Percentiles rank a stretch among this genome's conserved stretches.
Conservation (phyloP, 768 basidiomycete genomes). For the Boletus rufocinnamomeus region DNA sequence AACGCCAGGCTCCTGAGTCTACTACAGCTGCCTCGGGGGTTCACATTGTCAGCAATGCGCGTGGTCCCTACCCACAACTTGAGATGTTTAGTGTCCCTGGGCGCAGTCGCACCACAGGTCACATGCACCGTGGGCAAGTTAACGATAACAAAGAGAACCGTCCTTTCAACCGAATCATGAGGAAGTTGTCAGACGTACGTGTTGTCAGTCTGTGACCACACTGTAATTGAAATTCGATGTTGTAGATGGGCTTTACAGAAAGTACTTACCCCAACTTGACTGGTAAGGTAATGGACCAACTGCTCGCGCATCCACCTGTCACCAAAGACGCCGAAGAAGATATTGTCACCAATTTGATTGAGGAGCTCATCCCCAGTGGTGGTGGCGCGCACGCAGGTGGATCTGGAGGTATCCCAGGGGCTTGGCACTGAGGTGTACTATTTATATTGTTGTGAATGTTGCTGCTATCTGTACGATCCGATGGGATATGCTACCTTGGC, state of each 20-base stretch:
- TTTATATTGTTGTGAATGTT: constrained; percentile 1
- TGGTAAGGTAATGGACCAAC: constrained; percentile 49
- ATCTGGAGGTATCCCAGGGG: constrained; percentile 43
- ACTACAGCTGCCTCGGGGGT: constrained; percentile 22
- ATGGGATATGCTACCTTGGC: neutral
- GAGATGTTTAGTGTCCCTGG: constrained; percentile 65
- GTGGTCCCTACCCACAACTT: constrained; percentile 59
- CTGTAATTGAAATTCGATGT: constrained; percentile 13
- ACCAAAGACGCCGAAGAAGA: constrained; percentile 64
- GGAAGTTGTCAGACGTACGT: constrained; percentile 65
- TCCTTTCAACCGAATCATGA: constrained; percentile 52
- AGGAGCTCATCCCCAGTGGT: constrained; percentile 53
- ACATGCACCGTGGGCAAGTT: constrained; percentile 24
- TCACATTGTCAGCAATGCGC: constrained; percentile 64
- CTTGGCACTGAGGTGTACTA: constrained; percentile 41
- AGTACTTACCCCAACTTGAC: constrained; percentile 53
- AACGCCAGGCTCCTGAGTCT: constrained; percentile 20
- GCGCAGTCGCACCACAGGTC: constrained; percentile 36
- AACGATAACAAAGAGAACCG: constrained; percentile 37
- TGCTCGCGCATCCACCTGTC: constrained; percentile 43
- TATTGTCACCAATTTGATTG: constrained; percentile 61
- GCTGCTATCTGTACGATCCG: constrained; percentile 19
- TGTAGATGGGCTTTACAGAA: constrained; percentile 76
- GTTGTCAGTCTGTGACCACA: neutral
- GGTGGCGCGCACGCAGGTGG: constrained; percentile 40